Conservation (phyloP, 257 asterid genomes). For the Hygrophila difformis region DNA sequence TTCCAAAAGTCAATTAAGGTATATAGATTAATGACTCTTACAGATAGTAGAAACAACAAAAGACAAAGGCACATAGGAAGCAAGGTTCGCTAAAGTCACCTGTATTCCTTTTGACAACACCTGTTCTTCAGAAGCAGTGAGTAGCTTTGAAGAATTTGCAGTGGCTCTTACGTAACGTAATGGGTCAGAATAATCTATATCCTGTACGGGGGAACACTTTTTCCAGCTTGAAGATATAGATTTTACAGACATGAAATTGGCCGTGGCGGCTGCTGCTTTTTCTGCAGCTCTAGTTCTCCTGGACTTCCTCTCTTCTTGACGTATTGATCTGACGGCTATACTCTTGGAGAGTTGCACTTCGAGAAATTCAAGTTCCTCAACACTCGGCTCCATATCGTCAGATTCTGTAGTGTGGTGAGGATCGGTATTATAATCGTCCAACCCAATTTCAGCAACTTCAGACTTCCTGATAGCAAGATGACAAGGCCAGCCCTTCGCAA, state of each 20-base stretch:
- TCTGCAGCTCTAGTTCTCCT: constrained; percentile 70
- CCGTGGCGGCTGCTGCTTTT: constrained; percentile 56
- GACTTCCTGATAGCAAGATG: constrained; percentile 25
- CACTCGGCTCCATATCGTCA: constrained; percentile 51
- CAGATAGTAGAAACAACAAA: background rate
- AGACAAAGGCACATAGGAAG: background rate
- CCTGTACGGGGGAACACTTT: constrained; percentile 60
- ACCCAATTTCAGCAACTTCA: constrained; percentile 34
- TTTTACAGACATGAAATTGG: constrained; percentile 62
- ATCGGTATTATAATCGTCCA: constrained; percentile 17
- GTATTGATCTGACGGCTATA: constrained; percentile 70
- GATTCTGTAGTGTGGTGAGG: constrained; percentile 28
- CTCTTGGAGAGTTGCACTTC: constrained; percentile 42
- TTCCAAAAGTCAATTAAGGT: background rate
- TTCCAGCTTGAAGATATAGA: constrained; percentile 64
- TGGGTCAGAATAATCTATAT: constrained; percentile 73
- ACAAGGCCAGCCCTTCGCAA: constrained; percentile 24
- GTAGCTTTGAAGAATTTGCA: constrained; percentile 59
- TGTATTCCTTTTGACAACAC: constrained; percentile 75
- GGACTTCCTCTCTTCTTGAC: constrained; percentile 70
- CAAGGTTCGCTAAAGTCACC: constrained; percentile 24
- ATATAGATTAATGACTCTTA: background rate
- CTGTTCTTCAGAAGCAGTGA: constrained; percentile 79
- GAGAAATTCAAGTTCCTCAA: constrained; percentile 62
- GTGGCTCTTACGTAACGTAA: constrained; percentile 77